A percentile compares a stretch with the other conserved stretches of the same genome.
Evolutionary conservation across 1,139 yeast genomes (phyloP).

Genomic region (Yamadazyma sp.): DNA sequence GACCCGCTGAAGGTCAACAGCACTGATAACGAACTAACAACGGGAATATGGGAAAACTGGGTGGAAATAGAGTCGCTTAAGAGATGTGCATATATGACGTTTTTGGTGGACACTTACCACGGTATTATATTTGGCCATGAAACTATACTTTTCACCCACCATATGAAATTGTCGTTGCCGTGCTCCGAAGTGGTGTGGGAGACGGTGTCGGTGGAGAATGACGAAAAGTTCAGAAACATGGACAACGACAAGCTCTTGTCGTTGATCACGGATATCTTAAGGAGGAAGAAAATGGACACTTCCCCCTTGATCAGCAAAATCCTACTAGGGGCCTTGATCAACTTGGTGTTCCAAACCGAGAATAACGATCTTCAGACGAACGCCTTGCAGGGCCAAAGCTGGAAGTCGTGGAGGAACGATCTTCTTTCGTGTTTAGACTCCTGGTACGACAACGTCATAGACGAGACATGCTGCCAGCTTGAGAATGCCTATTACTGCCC

Average conservation of each 20-base stretch:
- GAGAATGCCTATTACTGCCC: conserved; percentile 19
- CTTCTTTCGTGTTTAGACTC: conserved; percentile 58
- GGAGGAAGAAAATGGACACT: conserved; percentile 48
- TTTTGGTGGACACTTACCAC: conserved; percentile 27
- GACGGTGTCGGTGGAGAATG: conserved; percentile 10
- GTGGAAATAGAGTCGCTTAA: conserved; percentile 30
- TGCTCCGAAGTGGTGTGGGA: conserved; percentile 31
- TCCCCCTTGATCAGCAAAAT: conserved; percentile 59
- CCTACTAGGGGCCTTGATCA: conserved; percentile 61
- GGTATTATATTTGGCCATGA: conserved; percentile 31
- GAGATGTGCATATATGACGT: conserved; percentile 27
- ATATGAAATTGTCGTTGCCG: conserved; percentile 27
- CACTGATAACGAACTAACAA: conserved; percentile 11
- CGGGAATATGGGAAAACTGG: conserved; percentile 27
- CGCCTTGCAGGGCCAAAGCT: conserved; percentile 26
- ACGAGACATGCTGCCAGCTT: conserved; percentile 29
- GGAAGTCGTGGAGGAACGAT: conserved; percentile 57
- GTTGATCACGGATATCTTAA: conserved; percentile 54
- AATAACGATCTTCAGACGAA: conserved; percentile 58
- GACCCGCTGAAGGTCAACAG: conserved; percentile 38
- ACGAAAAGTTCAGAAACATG: conserved; percentile 1
- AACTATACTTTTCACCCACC: conserved; percentile 26
- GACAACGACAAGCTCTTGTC: conserved; percentile 38
- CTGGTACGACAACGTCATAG: conserved; percentile 44
- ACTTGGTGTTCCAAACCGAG: conserved; percentile 68